Evolutionary conservation across 2,329 filamentous ascomycete species (phyloP), one percentile per base, ranked within the genome.

Genomic region (Colletotrichum shisoi): DNA sequence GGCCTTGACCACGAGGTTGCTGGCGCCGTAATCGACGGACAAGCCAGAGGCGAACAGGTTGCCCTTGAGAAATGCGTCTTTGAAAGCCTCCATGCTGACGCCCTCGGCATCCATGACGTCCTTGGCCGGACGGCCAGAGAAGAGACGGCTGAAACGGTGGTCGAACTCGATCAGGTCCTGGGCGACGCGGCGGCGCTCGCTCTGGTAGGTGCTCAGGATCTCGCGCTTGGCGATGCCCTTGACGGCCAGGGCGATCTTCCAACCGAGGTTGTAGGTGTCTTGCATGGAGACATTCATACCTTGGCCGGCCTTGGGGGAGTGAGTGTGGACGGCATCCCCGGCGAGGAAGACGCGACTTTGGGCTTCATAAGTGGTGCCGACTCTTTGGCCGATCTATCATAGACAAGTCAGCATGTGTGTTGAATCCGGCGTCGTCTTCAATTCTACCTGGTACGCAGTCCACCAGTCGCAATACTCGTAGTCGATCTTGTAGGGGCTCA

Each of bases 241-340:
- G 27, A 78, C 72, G 0, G 83, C 82, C 1, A 78, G 73, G 0
- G 80, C 83, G 1, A 87, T 72, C 73, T 87, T 87, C 85, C 85
- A 87, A 0, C 83, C 84, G 0, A 87, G 80, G 60, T 87, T 87
- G 73, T 81, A 85, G 0, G 80, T 76, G 73, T 92, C 89, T 71
- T 90, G 88, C 85, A 92, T 89, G 37, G 82, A 85, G 2, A 90
- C 85, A 71, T 92, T 92, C 88, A 91, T 91, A 13, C 89, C 89
- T 72, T 91, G 88, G 2, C 88, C 88, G 0, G 87, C 88, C 72
- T 90, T 90, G 21, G 87, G 88, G 8, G 72, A 73, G 69, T 84
- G 82, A 1, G 82, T 85, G 71, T 83, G 82, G 1, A 86, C 85
- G 1, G 87, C 89, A 75, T 91, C 90, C 2, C 90, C 90, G 0